A percentile compares a stretch with the other conserved stretches of the same genome.
phyloP scores from a whole-genome alignment of 2,329 filamentous ascomycete species.

The Taxawa tesnikishii region DNA sequence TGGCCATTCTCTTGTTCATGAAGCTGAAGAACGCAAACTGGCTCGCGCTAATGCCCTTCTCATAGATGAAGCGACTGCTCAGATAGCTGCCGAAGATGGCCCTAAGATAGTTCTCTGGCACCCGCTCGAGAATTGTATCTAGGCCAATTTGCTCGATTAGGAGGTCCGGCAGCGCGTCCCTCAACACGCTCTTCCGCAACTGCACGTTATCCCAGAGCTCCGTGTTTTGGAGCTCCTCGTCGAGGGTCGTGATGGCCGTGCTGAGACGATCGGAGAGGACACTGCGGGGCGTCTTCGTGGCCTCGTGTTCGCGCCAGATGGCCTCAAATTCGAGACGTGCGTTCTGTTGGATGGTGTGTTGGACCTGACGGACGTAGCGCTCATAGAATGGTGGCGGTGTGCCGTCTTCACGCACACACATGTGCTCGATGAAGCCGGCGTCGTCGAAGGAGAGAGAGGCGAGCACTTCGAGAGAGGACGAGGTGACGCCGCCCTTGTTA shows the following conservation, averaged over 20 bases:
- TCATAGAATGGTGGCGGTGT: slow-evolving; percentile 83
- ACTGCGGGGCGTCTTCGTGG: slow-evolving; percentile 66
- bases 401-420: slow-evolving; percentile 74
- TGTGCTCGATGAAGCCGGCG: slow-evolving; percentile 73
- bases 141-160: slow-evolving; percentile 83
- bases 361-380: slow-evolving; percentile 82
- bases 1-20: slow-evolving; percentile 37
- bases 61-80: slow-evolving; percentile 90
- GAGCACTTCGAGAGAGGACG: slow-evolving; percentile 89
- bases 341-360: slow-evolving; percentile 82
- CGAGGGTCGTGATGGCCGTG: slow-evolving; percentile 85
- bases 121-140: slow-evolving; percentile 72
- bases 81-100: slow-evolving; percentile 95
- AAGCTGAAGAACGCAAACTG: slow-evolving; percentile 82
- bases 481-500: slow-evolving; percentile 98
- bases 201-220: slow-evolving; percentile 78
- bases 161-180: slow-evolving; percentile 74
- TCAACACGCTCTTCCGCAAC: slow-evolving; percentile 65
- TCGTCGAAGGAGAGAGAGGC: slow-evolving; percentile 93
- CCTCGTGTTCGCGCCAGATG: slow-evolving; percentile 88
- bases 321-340: slow-evolving; percentile 92
- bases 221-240: slow-evolving; percentile 90
- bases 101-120: slow-evolving; percentile 83
- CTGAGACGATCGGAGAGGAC: slow-evolving; percentile 87
- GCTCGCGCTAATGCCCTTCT: slow-evolving; percentile 82